Evolutionary conservation across 148 eudicot genomes (phyloP), one percentile per base, ranked within the genome.

Genomic region (Arbutus unedo): DNA sequence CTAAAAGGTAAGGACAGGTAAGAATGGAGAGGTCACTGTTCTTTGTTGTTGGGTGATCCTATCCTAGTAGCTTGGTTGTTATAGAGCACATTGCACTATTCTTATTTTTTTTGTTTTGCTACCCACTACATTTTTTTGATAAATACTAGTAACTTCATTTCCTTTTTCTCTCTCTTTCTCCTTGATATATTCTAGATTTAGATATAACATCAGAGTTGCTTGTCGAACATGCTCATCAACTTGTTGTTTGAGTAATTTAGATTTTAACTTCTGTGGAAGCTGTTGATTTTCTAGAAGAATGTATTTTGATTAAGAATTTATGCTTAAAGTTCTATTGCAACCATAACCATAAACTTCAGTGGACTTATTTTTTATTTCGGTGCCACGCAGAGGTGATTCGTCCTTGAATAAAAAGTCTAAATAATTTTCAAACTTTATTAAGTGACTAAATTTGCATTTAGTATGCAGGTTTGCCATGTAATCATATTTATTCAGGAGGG

Each of bases 391-490:
- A 53, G 67, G 64, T 19, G 18, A 81, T 71, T 18, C 38, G 54
- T 66, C 54, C 48, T 21, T 71, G 23, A 38, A 50, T 38, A 8
- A 54, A 53, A 47, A 38, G 41, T 11, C 2, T 80, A 19, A 19
- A 41, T 16, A 53, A 47, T 59, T 80, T 50, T 48, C 6, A 6
- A 43, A 19, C n/a, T 19, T 74, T 31, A 77, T 76, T 47, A 75
- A 84, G 77, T 80, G 81, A 68, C 82, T 79, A 62, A n/a, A 79
- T 73, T 73, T 25, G 11, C 72, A n/a, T 72, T 81, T 87, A 83
- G 84, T 57, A 77, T 88, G 92, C 97, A 96, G 99, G 99, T 96
- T 49, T 94, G 99, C 85, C 99, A 96, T 86, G 90, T 94, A 66
- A 84, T 94, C 83, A 76, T 96, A 41, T 91, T 90, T 80, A 83